A percentile compares a stretch with the other conserved stretches of the same genome.
Evolutionary conservation across 257 asterid species (phyloP).

Genomic region (Scutellaria minor): DNA sequence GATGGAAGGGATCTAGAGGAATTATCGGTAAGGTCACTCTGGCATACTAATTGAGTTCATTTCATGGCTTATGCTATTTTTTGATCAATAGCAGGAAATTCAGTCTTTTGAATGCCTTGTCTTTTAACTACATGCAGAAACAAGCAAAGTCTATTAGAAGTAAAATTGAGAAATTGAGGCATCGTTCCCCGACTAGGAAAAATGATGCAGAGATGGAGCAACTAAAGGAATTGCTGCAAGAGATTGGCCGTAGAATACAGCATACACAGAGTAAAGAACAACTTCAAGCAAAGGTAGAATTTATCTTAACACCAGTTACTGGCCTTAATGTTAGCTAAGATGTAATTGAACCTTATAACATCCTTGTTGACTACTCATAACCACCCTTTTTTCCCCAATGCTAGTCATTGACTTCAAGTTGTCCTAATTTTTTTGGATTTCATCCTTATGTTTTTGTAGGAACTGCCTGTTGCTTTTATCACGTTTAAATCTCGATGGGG

Average conservation of each 20-base stretch:
- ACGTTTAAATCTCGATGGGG: constrained; percentile 93
- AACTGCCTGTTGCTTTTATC: constrained; percentile 80
- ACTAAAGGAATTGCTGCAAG: constrained; percentile 63
- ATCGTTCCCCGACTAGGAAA: constrained; percentile 36
- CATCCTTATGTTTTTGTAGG: constrained; percentile 31
- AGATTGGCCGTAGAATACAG: constrained; percentile 51
- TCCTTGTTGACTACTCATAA: not conserved
- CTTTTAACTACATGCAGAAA: constrained; percentile 45
- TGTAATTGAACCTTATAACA: not conserved
- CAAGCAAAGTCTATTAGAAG: constrained; percentile 58
- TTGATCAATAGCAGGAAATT: not conserved
- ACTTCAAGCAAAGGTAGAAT: constrained; percentile 68
- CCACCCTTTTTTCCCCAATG: not conserved
- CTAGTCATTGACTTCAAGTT: not conserved
- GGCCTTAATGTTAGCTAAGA: not conserved
- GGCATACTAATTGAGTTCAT: constrained; percentile 2
- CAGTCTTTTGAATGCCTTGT: constrained; percentile 4
- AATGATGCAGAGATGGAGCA: constrained; percentile 52
- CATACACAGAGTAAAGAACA: constrained; percentile 53
- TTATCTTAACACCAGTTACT: constrained; percentile 1
- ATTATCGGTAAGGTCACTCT: constrained; percentile 55
- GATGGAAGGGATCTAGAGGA: constrained; percentile 73
- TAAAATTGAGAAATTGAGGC: constrained; percentile 61
- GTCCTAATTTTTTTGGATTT: constrained; percentile 8
- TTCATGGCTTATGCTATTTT: not conserved